Evolutionary conservation across 2,329 filamentous ascomycete genomes (phyloP), one percentile per base, ranked within the genome.

Genomic region (Talaromyces pinophilus): DNA sequence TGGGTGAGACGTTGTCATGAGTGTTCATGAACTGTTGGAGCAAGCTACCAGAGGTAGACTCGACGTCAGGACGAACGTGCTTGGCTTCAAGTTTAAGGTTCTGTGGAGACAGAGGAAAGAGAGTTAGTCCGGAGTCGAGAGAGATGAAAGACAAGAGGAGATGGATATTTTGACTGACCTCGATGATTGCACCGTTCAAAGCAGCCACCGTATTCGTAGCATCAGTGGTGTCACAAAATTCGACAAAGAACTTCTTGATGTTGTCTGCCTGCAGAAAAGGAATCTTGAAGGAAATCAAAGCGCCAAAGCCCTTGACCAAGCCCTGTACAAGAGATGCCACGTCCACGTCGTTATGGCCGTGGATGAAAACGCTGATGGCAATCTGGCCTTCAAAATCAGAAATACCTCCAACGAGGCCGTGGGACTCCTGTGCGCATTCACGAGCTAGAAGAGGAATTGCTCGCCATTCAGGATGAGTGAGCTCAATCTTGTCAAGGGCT

Each of bases 331-430:
- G 83, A 59, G 81, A 76, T 67, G 87, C 89, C 19, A 80, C 70
- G 68, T 59, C 70, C 70, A 69, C 75, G 73, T 61, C 57, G 40
- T 28, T 19, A n/a, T 71, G 65, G 22, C 73, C 72, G 46, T 75
- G 73, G 67, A 76, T 79, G 63, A 81, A 80, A 28, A 85, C 83
- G n/a, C 80, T 82, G 11, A 88, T 73, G 65, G 82, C 77, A 46
- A 88, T 73, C 71, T 88, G 85, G 19, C 85, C 87, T 75, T 88
- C 86, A 68, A 85, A 82, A 59, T 82, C 76, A 19, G 82, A 81
- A 25, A 71, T 69, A 48, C 68, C 65, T 25, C 70, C 55, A n/a
- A 72, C 25, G 42, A 72, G 71, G 6, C 72, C 68, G 15, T 76
- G 75, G 35, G 71, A 69, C 59, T 77, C 76, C 68, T 81, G 76